These are phyloP conservation scores for Murraya koenigii DNA, from an alignment of 345 rosid species.

Conservation along the genomic window DNA sequence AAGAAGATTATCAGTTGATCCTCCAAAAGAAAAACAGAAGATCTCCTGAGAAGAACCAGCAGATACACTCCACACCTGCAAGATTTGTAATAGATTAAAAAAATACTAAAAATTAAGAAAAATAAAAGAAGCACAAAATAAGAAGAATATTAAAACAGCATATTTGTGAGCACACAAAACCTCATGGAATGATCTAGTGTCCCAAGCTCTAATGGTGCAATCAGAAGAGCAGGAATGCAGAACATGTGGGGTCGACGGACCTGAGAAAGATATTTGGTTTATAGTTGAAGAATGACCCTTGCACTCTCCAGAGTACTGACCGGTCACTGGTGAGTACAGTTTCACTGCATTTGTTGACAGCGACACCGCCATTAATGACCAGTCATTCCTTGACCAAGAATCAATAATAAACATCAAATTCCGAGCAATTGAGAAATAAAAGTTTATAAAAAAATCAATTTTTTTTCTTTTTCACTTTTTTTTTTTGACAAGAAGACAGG, in stretches of 20 bases:
- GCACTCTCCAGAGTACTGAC: constrained; percentile 82
- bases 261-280: constrained; percentile 67
- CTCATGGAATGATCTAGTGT: constrained; percentile 74
- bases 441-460: background rate
- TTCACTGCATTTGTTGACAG: constrained; percentile 76
- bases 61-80: constrained; percentile 58
- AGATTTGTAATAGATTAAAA: background rate
- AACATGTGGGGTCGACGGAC: constrained; percentile 54
- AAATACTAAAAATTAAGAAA: background rate
- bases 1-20: constrained; percentile 62
- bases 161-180: constrained; percentile 24
- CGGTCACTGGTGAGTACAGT: constrained; percentile 80
- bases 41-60: constrained; percentile 57
- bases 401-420: background rate
- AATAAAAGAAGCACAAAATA: background rate
- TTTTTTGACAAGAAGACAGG: too few relatives aligned
- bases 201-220: constrained; percentile 88
- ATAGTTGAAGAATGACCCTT: constrained; percentile 68
- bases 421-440: background rate
- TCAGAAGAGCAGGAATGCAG: constrained; percentile 93
- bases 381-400: constrained; percentile 54
- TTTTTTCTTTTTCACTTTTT: background rate
- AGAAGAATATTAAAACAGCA: background rate
- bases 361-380: constrained; percentile 89
- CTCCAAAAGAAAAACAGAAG: constrained; percentile 83